Evolutionary conservation across 192 early-diverging fungal genomes (phyloP).

Genomic region (Rhizophlyctis rosea): DNA sequence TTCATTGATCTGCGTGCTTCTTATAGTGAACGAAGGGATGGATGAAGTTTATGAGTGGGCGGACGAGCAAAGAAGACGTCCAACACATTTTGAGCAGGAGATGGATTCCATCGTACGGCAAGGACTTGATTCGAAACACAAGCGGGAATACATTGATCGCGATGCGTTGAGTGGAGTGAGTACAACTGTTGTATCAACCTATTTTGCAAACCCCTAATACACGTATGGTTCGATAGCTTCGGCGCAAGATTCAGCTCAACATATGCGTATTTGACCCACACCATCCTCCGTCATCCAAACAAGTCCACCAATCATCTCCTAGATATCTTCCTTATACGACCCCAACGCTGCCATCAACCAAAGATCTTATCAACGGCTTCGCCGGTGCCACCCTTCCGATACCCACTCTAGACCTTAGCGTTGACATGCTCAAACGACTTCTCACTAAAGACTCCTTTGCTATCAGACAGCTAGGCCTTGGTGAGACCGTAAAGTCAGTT

Average conservation of each 20-base stretch:
- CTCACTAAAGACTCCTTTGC: conserved; percentile 34
- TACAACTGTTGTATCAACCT: too few relatives aligned
- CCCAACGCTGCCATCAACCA: too few relatives aligned
- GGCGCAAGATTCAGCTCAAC: too few relatives aligned
- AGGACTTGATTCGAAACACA: conserved; percentile 30
- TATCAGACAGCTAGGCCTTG: conserved; percentile 22
- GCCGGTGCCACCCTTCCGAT: conserved; percentile 20
- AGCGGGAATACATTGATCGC: conserved; percentile 22
- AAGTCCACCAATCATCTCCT: too few relatives aligned
- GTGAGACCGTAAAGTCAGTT: conserved; percentile 25
- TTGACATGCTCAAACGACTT: conserved; percentile 41
- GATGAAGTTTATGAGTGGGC: conserved; percentile 44
- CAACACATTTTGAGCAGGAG: conserved; percentile 32
- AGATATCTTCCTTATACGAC: too few relatives aligned
- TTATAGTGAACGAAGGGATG: conserved; percentile 47
- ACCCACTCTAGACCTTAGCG: conserved; percentile 32
- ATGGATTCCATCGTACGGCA: conserved; percentile 33
- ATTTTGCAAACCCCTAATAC: too few relatives aligned
- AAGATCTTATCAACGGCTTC: too few relatives aligned
- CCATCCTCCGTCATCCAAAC: too few relatives aligned
- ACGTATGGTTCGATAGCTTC: too few relatives aligned
- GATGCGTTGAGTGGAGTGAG: too few relatives aligned
- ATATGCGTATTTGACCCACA: too few relatives aligned
- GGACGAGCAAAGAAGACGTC: conserved; percentile 23
- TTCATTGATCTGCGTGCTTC: background rate